Evolutionary conservation across 2,329 filamentous ascomycete genomes (phyloP).

Genomic region (Aaosphaeria pasadenensis): DNA sequence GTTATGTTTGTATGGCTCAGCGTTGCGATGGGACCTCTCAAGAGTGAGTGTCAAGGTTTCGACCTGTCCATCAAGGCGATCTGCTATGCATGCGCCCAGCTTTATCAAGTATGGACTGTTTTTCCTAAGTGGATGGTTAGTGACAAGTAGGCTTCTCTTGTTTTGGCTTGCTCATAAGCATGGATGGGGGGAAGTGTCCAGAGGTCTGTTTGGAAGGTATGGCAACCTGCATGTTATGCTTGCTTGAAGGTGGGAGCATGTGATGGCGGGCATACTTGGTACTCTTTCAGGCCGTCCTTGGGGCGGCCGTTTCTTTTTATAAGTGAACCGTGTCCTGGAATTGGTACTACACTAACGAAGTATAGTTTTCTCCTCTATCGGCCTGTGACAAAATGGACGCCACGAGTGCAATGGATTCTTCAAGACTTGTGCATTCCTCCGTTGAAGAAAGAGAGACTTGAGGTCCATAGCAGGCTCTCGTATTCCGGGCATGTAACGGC

Average conservation of each 20-base stretch:
- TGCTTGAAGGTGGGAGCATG: too few species aligned
- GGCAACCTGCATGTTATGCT: too few species aligned
- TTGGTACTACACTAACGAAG: constrained; percentile 21
- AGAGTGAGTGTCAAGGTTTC: constrained; percentile 41
- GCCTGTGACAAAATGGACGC: too few species aligned
- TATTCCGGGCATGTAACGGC: too few species aligned
- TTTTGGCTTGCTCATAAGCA: constrained; percentile 4
- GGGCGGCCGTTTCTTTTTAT: constrained; percentile 39
- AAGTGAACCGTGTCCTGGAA: constrained; percentile 27
- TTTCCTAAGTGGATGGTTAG: not conserved
- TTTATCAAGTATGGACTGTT: not conserved
- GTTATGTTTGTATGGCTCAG: constrained; percentile 8
- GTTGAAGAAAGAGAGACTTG: too few species aligned
- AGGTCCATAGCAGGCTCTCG: too few species aligned
- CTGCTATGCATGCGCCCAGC: not conserved
- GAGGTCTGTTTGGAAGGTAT: too few species aligned
- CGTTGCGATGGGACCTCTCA: constrained; percentile 34
- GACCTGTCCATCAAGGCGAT: constrained; percentile 32
- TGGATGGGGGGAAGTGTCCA: too few species aligned
- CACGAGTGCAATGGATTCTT: too few species aligned
- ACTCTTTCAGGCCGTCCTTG: constrained; percentile 16
- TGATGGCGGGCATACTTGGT: constrained; percentile 5
- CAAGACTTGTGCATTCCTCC: too few species aligned
- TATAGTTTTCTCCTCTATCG: not conserved
- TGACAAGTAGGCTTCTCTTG: not conserved